These are phyloP conservation scores for Arachis hypogaea DNA, from an alignment of 306 rosid genomes.

Conservation along the genomic window DNA sequence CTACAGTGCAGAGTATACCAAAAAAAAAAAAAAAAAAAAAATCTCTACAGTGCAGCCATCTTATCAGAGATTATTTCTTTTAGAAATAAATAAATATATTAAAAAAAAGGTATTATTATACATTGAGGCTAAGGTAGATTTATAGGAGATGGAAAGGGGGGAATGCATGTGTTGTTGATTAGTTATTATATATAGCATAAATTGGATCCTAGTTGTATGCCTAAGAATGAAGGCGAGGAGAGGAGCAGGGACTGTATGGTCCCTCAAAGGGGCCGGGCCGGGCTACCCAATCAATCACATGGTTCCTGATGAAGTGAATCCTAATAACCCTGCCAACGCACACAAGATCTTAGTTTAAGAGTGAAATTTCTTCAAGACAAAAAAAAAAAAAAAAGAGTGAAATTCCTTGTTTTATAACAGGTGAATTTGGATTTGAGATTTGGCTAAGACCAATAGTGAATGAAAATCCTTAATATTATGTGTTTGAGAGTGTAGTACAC, in stretches of 20 bases:
- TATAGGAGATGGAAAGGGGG: background rate
- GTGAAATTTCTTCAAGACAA: too few species aligned
- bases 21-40: too few species aligned
- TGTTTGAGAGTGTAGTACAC: too few species aligned
- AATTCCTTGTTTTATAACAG: too few species aligned
- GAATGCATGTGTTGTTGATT: slow-evolving; percentile 31
- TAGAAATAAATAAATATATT: too few species aligned
- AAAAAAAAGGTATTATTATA: background rate
- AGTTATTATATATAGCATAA: background rate
- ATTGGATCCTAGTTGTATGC: slow-evolving; percentile 17
- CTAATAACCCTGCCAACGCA: slow-evolving; percentile 19
- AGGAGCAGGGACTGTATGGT: slow-evolving; percentile 31
- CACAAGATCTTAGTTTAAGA: too few species aligned
- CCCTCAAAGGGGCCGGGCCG: slow-evolving; percentile 13
- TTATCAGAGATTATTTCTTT: slow-evolving; percentile 8
- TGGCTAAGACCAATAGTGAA: too few species aligned
- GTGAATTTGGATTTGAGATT: too few species aligned
- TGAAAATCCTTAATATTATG: too few species aligned
- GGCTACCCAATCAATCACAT: too few species aligned
- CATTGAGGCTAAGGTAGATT: background rate
- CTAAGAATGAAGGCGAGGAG: slow-evolving; percentile 14
- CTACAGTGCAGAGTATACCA: slow-evolving; percentile 40
- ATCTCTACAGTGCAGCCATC: slow-evolving; percentile 40
- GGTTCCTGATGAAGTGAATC: slow-evolving; percentile 29
- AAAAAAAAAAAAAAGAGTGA: too few species aligned